Base-by-base conservation (phyloP, 2,329 filamentous ascomycete species). In the Fusarium austroafricanum region DNA sequence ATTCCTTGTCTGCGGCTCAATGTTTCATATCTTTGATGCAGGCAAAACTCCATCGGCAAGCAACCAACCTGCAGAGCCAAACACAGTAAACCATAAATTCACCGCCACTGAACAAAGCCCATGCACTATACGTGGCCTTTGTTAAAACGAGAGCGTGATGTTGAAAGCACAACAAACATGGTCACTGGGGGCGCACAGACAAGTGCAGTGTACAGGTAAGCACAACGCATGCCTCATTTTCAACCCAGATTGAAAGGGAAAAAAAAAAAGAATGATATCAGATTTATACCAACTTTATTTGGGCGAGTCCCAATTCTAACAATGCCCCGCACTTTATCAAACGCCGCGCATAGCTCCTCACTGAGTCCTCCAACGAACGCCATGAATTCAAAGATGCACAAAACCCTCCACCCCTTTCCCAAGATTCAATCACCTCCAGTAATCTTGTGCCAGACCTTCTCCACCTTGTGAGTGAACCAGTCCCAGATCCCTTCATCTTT, bases 391-490 rank as follows among this genome's bases (percentile, higher is more conserved):
- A 51, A 45, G 20, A 28, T 26, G 39, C 31, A 37, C 33, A 59
- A 20, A 29, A 42, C 26, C 26, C 9, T 26, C 31, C 15, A 15
- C 17, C n/a, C 15, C 20, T 26, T 33, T 35, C 35, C 20, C 21
- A 50, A 20, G 18, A 39, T 40, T 56, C 58, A 71, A 31, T 67
- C 69, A 9, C 74, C 73, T 14, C 75, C 76, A 14, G 71, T 79
- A 18, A 86, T 76, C 69, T 83, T 83, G 37, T 79, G 76, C 83
- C 83, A 85, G 21, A 81, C 76, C 33, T 82, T 75, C 31, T 77
- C 78, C 14, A 86, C 72, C 63, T 86, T 82, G 35, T 80, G 82
- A 4, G 79, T 82, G 14, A 87, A 69, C 85, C 85, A 87, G 47
- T 83, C 78, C 83, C 84, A 87, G 33, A 83, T 78, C 6, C 76